These are phyloP conservation scores for Saccharomycopsis oosterbeekiorum DNA, from an alignment of 805 yeast species.

Conservation along the genomic window DNA sequence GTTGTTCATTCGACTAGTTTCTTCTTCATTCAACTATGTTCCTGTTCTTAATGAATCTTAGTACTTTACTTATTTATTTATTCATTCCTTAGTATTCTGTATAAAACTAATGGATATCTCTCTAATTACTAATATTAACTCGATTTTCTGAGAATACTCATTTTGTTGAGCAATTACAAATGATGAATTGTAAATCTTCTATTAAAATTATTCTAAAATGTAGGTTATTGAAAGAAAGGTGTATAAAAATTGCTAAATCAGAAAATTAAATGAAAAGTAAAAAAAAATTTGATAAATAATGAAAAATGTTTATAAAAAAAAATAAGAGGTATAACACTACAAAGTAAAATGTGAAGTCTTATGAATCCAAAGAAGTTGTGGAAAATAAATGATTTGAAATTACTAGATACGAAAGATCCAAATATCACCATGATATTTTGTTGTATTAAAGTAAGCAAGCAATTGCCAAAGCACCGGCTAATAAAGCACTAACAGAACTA, in stretches of 20 bases:
- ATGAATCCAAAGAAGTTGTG: not conserved
- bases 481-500: not conserved
- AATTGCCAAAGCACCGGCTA: slow-evolving; percentile 3
- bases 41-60: no score
- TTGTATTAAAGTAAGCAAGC: slow-evolving; percentile 4
- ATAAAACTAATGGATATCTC: no score
- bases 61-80: no score
- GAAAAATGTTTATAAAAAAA: not conserved
- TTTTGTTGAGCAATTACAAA: no score
- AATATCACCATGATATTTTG: not conserved
- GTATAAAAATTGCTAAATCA: not conserved
- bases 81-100: no score
- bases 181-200: not conserved
- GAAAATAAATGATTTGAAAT: not conserved
- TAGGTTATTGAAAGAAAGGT: not conserved
- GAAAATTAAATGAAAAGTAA: not conserved
- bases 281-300: not conserved
- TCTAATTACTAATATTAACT: no score
- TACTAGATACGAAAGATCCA: not conserved
- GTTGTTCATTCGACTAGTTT: no score
- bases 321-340: no score
- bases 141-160: no score
- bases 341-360: no score
- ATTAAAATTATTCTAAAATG: not conserved
- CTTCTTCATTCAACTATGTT: no score